Conservation (phyloP, 225 moss, liverwort and hornwort genomes). For the Thuidium tamariscinum region DNA sequence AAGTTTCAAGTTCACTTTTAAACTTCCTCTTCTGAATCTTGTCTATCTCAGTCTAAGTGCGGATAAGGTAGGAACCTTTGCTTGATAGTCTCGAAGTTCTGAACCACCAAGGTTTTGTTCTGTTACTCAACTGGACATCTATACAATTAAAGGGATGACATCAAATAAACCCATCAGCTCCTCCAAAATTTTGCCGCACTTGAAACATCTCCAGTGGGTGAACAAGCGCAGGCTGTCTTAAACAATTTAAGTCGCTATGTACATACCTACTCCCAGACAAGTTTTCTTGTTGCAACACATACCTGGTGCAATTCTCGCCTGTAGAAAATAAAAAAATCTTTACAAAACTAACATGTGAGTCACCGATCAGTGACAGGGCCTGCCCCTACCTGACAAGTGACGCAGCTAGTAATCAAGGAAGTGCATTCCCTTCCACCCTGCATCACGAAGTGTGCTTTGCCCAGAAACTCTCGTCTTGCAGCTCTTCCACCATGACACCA, state of each 20-base stretch:
- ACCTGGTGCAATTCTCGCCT: neutral
- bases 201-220: neutral
- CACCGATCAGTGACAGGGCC: neutral
- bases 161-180: neutral
- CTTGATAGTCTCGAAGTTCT: neutral
- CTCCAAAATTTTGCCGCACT: neutral
- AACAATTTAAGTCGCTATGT: neutral
- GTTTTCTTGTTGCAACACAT: neutral
- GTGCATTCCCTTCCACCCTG: conserved; percentile 38
- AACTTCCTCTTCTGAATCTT: neutral
- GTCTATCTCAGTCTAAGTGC: neutral
- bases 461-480: neutral
- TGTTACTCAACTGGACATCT: neutral
- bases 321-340: neutral
- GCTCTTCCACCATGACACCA: conserved; percentile 42
- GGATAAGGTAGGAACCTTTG: neutral
- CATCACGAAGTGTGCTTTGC: conserved; percentile 44
- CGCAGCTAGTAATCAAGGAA: conserved; percentile 9
- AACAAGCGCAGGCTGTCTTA: neutral
- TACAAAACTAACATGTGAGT: neutral
- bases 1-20: neutral
- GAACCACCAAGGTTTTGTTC: neutral
- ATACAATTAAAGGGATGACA: neutral
- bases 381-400: neutral
- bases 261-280: neutral